Base-by-base conservation (phyloP, 345 rosid species). In the Cardamine resedifolia region DNA sequence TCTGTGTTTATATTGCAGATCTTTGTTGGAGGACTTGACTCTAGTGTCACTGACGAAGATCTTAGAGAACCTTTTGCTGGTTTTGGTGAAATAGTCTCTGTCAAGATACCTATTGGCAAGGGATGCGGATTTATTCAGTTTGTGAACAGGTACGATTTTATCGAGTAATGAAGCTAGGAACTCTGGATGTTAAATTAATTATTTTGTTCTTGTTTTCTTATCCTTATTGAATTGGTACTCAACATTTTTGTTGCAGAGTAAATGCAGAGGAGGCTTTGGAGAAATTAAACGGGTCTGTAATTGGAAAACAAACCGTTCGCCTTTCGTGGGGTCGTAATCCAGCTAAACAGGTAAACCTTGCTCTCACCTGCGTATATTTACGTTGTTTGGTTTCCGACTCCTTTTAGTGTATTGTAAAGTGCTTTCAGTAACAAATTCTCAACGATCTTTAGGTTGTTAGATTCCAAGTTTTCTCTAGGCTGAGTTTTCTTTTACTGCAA, bases 121-220 rank as follows among this genome's bases (percentile, higher is more conserved):
- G 97, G 97, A 80, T 94, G 98, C 68, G 97, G 97, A 3, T 94
- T 94, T 77, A 88, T 94, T 68, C 98, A 94, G 81, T 93, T 88
- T 78, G 92, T 87, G 26, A 81, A 78, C 85, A 90, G 94, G 98
- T 92, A 79, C 60, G 53, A 6, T 53, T 71, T 58, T 58, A 16
- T 72, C 52, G 38, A 26, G 21, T 53, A 33, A 12, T 57, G 26
- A 34, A 50, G 49, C 63, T 26, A 23, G 6, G 14, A 50, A 71
- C 5, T 60, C 23, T 26, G 50, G 41, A 59, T 53, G 48, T 45
- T 30, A 4, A 41, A 1, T 57, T 6, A 45, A 23, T 36, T n/a
- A 18, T 21, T 18, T 55, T 38, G 19, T 26, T 27, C 50, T 56
- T 24, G 28, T 16, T 30, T 27, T 34, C 38, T 51, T 20, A 31